Evolutionary conservation across 179 eudicot genomes (phyloP).

Genomic region (Amaranthus tricolor): DNA sequence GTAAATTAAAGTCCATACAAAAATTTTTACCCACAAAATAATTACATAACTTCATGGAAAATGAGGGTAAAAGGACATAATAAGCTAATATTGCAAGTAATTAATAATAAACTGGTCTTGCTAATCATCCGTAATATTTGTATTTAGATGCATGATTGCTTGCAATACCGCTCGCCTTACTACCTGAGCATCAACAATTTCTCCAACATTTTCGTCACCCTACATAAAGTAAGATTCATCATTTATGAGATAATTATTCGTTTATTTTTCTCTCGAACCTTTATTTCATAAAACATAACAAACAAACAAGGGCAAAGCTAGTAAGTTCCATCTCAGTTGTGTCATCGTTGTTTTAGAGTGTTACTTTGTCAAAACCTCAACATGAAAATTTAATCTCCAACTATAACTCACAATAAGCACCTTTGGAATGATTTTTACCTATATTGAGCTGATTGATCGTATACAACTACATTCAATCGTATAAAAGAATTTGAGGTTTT

Average conservation of each 20-base stretch:
- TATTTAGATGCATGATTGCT: slow-evolving; percentile 64
- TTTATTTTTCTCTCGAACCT: too few species aligned
- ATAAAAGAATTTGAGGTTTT: too few species aligned
- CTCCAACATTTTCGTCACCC: slow-evolving; percentile 62
- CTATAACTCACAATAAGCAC: too few species aligned
- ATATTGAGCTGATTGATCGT: too few species aligned
- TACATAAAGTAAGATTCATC: slow-evolving; percentile 19
- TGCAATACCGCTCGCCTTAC: slow-evolving; percentile 62
- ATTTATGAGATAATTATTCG: not conserved
- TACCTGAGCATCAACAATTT: slow-evolving; percentile 50
- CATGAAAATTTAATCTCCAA: too few species aligned
- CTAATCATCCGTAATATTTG: slow-evolving; percentile 28
- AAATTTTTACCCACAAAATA: slow-evolving; percentile 15
- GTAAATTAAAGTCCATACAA: slow-evolving; percentile 2
- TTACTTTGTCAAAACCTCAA: too few species aligned
- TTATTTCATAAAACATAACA: too few species aligned
- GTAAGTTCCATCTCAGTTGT: too few species aligned
- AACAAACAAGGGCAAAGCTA: too few species aligned
- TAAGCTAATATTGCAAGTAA: slow-evolving; percentile 15
- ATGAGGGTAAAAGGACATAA: slow-evolving; percentile 3
- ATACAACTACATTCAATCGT: too few species aligned
- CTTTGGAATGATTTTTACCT: too few species aligned
- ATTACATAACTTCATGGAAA: slow-evolving; percentile 9
- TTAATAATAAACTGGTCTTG: slow-evolving; percentile 23
- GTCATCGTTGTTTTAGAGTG: too few species aligned